Evolutionary conservation across 768 basidiomycete genomes (phyloP), one percentile per base, ranked within the genome.

Genomic region (Nidularia sp.): DNA sequence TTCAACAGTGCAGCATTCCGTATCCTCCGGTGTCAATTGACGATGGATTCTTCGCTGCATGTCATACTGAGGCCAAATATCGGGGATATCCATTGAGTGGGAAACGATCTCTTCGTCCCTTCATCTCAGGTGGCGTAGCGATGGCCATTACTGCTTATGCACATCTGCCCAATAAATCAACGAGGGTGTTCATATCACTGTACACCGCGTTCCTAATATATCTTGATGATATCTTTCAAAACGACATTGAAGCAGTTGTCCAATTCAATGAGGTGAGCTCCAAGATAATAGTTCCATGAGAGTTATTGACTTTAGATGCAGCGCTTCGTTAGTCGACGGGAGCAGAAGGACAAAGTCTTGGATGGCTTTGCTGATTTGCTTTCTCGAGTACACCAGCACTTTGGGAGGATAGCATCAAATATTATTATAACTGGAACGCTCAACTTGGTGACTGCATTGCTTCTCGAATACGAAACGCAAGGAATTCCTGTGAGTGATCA

Each of bases 131-230:
- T 2, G 73, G 70, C 1, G 67, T 66, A 34, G 47, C 57, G 22
- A 70, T 67, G 41, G 61, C 62, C 22, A 49, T 49, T 6, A 64
- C 55, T 1, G 61, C 64, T 2, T 69, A 67, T 31, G 54, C 47
- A 0, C 72, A 74, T 53, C 58, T 75, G 5, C 47, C 48, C 6
- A 50, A 64, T 55, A 47, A 58, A 48, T 53, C 68, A 33, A 66
- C 63, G 1, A 61, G 62, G 47, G 62, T 72, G 6, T 62, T 66
- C 53, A 70, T 76, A 32, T 67, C 72, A 3, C 60, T 76, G 8
- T 76, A 66, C 55, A 76, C 75, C 1, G 65, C 73, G 0, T 70
- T 65, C 44, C 48, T 62, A n/a, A 66, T 68, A 47, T 70, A 58
- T 41, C 51, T 70, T 31, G 77, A 79, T 54, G 74, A 78, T 54